Evolutionary conservation across 768 basidiomycete species (phyloP).

Genomic region (Boletus eberwhitei): DNA sequence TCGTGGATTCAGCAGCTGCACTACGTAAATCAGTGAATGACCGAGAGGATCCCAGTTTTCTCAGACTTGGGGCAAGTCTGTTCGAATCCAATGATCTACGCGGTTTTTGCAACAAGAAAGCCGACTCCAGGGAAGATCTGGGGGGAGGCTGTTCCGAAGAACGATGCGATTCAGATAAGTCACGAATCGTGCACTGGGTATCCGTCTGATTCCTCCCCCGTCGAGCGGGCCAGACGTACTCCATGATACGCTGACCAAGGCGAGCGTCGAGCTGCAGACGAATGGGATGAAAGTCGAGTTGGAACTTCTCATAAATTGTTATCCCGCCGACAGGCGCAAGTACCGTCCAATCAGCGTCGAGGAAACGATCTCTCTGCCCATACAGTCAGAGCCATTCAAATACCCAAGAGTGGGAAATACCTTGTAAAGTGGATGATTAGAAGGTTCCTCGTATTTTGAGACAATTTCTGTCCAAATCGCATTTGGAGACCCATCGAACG

Average conservation of each 20-base stretch:
- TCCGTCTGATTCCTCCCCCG: constrained; percentile 29
- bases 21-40: constrained; percentile 69
- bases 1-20: constrained; percentile 37
- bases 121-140: constrained; percentile 52
- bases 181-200: not conserved
- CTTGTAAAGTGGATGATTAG: constrained; percentile 69
- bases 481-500: constrained; percentile 79
- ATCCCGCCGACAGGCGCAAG: constrained; percentile 94
- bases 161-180: constrained; percentile 19
- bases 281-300: constrained; percentile 80
- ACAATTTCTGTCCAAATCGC: constrained; percentile 88
- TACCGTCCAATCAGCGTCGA: constrained; percentile 74
- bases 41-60: constrained; percentile 56
- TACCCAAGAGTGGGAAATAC: constrained; percentile 32
- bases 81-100: constrained; percentile 34
- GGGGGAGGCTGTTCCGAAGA: constrained; percentile 18
- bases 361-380: constrained; percentile 64
- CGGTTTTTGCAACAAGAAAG: constrained; percentile 33
- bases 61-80: constrained; percentile 40
- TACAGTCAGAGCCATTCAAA: constrained; percentile 5
- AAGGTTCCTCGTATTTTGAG: constrained; percentile 68
- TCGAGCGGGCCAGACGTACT: constrained; percentile 81
- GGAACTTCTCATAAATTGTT: constrained; percentile 79
- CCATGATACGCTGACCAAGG: constrained; percentile 77
- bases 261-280: constrained; percentile 82